Evolutionary conservation across 176 grass and related monocot species (phyloP).

Genomic region (Rhynchospora tenuis): DNA sequence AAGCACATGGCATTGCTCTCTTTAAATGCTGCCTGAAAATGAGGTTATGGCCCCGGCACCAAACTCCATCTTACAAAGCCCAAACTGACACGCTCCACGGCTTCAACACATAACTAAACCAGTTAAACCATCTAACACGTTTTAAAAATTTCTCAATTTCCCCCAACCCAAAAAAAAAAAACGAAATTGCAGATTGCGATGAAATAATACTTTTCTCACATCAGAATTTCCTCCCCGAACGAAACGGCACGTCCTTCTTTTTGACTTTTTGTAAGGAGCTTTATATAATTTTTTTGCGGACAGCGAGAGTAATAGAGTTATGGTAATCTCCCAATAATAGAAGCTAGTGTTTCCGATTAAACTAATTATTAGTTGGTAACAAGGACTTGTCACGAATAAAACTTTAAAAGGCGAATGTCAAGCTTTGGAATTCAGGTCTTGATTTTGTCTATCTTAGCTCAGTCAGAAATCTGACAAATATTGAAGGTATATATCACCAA

Average conservation of each 20-base stretch:
- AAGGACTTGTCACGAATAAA: neutral
- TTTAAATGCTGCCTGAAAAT: slow-evolving; percentile 2
- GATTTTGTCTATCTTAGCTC: neutral
- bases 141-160: no score
- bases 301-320: neutral
- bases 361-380: neutral
- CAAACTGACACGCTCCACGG: no score
- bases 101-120: no score
- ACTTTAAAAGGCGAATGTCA: no score
- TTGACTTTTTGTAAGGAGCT: no score
- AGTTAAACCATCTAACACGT: no score
- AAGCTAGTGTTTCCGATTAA: neutral
- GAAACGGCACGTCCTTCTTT: no score
- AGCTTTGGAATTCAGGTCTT: neutral
- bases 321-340: neutral
- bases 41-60: neutral
- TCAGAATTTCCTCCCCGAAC: no score
- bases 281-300: no score
- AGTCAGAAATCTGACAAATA: neutral
- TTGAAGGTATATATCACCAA: neutral
- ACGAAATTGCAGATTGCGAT: no score
- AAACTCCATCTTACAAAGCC: neutral
- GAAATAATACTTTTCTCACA: no score
- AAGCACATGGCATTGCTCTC: neutral
- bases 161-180: no score